Evolutionary conservation across 2,329 filamentous ascomycete genomes (phyloP).

Genomic region (Falciphora oryzae): DNA sequence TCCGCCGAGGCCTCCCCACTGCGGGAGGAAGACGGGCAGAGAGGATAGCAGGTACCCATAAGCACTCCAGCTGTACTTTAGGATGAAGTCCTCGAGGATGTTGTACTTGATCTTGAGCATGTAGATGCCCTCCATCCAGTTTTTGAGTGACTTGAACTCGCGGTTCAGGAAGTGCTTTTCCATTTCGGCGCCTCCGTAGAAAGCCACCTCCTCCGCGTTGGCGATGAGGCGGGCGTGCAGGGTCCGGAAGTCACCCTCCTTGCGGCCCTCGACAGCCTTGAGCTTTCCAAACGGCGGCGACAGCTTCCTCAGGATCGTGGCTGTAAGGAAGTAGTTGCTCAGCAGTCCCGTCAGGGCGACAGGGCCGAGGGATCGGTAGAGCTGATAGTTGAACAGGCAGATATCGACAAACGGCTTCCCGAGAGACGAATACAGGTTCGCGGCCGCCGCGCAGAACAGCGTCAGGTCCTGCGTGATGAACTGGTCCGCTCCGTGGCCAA

Average conservation of each 20-base stretch:
- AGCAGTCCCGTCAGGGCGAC: slow-evolving; percentile 79
- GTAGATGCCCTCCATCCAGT: slow-evolving; percentile 98
- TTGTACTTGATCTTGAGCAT: slow-evolving; percentile 97
- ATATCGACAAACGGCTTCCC: slow-evolving; percentile 98
- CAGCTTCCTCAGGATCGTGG: slow-evolving; percentile 77
- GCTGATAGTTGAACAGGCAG: slow-evolving; percentile 95
- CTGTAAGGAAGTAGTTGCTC: slow-evolving; percentile 91
- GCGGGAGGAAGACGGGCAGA: slow-evolving; percentile 86
- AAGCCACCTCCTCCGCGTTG: slow-evolving; percentile 95
- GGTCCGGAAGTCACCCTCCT: slow-evolving; percentile 90
- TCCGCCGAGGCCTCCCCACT: slow-evolving; percentile 82
- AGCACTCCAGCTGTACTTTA: slow-evolving; percentile 98
- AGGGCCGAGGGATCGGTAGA: slow-evolving; percentile 86
- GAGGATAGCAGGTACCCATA: slow-evolving; percentile 94
- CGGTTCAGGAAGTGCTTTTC: slow-evolving; percentile 88
- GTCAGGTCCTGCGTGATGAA: slow-evolving; percentile 98
- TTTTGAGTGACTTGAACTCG: slow-evolving; percentile 87
- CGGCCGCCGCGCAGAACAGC: slow-evolving; percentile 87
- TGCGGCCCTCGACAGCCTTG: slow-evolving; percentile 90
- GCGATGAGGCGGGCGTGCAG: slow-evolving; percentile 88
- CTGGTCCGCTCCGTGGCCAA: slow-evolving; percentile 88
- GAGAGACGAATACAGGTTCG: slow-evolving; percentile 88
- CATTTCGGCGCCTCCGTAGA: slow-evolving; percentile 93
- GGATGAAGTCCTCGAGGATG: slow-evolving; percentile 94
- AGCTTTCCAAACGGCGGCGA: slow-evolving; percentile 96